Evolutionary conservation across 148 eudicot species (phyloP), one percentile per base, ranked within the genome.

Genomic region (Polygonum aviculare): DNA sequence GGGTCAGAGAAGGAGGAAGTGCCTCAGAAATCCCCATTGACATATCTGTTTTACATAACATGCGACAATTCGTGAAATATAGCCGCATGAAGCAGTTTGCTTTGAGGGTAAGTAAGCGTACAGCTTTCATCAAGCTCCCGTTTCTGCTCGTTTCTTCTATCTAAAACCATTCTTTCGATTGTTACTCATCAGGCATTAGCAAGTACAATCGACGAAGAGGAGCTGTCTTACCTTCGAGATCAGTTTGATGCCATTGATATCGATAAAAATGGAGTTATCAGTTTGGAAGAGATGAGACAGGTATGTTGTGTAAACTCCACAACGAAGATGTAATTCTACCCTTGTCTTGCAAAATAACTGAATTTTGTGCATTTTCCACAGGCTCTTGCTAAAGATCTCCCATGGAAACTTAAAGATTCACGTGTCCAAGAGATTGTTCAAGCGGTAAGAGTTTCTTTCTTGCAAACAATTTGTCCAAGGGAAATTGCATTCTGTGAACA

Each of bases 221-320:
- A 94, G 81, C 82, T 94, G 51, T 83, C 94, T 82, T 86, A 90
- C 81, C 86, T 94, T 19, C 83, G 91, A 19, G 98, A 94, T 82
- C 98, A 94, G 82, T 94, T 94, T 82, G 93, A 90, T 82, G 98
- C 97, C 57, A 94, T 92, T 75, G 98, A 94, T 76, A 85, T 87
- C 45, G 98, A 94, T 76, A 94, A 92, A 82, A 94, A 82, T 88
- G 98, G 98, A 40, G 79, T 82, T 69, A 94, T 94, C 65, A 94
- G 96, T 83, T 96, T 94, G 69, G 97, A 92, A 81, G 98, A 94
- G 85, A 92, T 94, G 98, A 90, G 97, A 81, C 96, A 85, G 97
- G 98, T 91, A 67, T 55, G 79, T 73, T 41, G 12, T 39, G 12
- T 70, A 5, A 70, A 12, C 12, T 70, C 1, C 39, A n/a, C 49